A percentile compares a stretch with the other conserved stretches of the same genome.
Evolutionary conservation across 805 yeast genomes (phyloP).

Genomic region (Kazachstania kunashirensis): DNA sequence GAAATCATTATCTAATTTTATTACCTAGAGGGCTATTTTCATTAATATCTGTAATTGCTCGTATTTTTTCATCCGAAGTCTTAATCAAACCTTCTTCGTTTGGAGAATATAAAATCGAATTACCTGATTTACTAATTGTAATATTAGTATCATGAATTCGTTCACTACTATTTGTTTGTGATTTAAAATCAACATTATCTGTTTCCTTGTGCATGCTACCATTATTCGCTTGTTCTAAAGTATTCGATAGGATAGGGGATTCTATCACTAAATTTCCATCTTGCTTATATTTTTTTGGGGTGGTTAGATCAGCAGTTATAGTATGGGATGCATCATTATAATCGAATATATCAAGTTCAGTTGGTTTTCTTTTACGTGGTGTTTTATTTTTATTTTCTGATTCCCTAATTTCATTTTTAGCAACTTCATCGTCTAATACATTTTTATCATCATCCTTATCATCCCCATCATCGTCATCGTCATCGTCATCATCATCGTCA

Average conservation of each 20-base stretch:
- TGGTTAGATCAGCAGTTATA: constrained; percentile 8
- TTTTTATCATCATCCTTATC: constrained; percentile 10
- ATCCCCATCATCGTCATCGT: constrained; percentile 8
- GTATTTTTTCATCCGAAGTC: constrained; percentile 9
- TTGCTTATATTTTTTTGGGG: constrained; percentile 21
- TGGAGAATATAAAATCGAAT: background rate
- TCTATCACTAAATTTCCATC: constrained; percentile 2
- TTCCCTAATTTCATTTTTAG: constrained; percentile 3
- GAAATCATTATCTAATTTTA: constrained; percentile 5
- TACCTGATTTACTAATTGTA: background rate
- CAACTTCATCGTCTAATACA: constrained; percentile 10
- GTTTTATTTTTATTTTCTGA: constrained; percentile 8
- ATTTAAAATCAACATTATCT: no score
- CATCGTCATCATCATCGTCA: constrained; percentile 9
- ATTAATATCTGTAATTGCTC: constrained; percentile 8
- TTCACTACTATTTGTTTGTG: no score
- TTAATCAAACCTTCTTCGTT: background rate
- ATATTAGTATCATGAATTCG: background rate
- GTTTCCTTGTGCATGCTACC: no score
- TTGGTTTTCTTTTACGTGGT: constrained; percentile 21
- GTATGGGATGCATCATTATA: constrained; percentile 10
- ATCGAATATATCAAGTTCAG: constrained; percentile 24
- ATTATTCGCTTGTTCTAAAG: background rate
- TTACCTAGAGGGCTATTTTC: constrained; percentile 12
- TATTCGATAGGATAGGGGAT: constrained; percentile 6